Conservation (phyloP, 148 eudicot species). For the Chenopodium album region DNA sequence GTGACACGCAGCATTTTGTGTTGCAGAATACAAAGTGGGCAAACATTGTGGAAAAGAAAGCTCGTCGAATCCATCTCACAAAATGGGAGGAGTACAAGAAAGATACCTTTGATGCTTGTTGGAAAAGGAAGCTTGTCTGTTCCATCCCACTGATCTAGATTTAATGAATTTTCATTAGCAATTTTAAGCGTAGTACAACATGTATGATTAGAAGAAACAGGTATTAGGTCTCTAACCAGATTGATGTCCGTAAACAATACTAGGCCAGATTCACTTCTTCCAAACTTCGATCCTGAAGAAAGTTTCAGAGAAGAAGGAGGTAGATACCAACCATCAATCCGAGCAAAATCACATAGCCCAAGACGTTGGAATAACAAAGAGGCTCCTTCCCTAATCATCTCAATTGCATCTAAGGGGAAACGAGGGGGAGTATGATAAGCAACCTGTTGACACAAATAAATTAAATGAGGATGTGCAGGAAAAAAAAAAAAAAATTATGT, state of each 20-base stretch:
- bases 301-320: conserved; percentile 45
- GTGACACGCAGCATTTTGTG: not conserved
- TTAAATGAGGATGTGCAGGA: not conserved
- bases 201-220: not conserved
- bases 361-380: conserved; percentile 58
- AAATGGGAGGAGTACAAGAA: not conserved
- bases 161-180: not conserved
- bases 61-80: too few relatives aligned
- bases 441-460: conserved; percentile 48
- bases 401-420: conserved; percentile 66
- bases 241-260: conserved; percentile 81
- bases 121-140: conserved; percentile 94
- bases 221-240: conserved; percentile 50
- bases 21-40: not conserved
- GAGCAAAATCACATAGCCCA: conserved; percentile 84
- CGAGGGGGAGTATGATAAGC: conserved; percentile 92
- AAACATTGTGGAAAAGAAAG: not conserved
- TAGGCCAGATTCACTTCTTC: conserved; percentile 53
- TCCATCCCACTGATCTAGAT: conserved; percentile 94
- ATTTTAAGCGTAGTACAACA: not conserved
- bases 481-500: too few relatives aligned
- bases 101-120: conserved; percentile 91
- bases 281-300: conserved; percentile 43
- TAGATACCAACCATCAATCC: conserved; percentile 95
- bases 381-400: conserved; percentile 70